phyloP scores from a whole-genome alignment of 257 asterid genomes.

The Solanum dulcamara region DNA sequence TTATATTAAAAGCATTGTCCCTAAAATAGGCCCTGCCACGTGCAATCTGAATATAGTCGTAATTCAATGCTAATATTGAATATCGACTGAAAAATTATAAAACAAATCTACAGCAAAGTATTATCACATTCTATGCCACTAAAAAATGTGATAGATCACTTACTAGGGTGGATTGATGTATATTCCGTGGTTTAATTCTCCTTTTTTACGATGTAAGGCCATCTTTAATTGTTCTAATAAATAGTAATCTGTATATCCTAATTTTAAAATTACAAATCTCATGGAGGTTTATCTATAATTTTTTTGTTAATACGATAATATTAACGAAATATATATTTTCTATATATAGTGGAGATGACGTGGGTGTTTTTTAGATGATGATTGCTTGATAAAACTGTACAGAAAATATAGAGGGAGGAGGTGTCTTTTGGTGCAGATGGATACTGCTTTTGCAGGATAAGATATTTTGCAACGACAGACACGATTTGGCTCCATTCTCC shows the following conservation, averaged over 20 bases:
- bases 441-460: not conserved
- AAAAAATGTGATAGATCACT: not conserved
- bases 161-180: not conserved
- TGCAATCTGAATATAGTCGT: no score
- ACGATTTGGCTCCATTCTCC: not conserved
- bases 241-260: no score
- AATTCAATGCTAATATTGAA: no score
- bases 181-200: not conserved
- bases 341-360: not conserved
- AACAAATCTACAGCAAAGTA: not conserved
- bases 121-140: not conserved
- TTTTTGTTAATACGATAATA: not conserved
- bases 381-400: not conserved
- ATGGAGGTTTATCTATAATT: no score
- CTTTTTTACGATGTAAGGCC: not conserved
- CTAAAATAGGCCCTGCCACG: not conserved
- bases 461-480: not conserved
- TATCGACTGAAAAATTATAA: no score
- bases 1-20: not conserved
- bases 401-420: not conserved
- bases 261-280: no score
- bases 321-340: not conserved
- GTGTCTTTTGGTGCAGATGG: not conserved
- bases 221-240: no score
- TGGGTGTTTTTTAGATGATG: not conserved